These are phyloP conservation scores for Pyracantha coccinea DNA, from an alignment of 331 rosid genomes.

Conservation along the genomic window DNA sequence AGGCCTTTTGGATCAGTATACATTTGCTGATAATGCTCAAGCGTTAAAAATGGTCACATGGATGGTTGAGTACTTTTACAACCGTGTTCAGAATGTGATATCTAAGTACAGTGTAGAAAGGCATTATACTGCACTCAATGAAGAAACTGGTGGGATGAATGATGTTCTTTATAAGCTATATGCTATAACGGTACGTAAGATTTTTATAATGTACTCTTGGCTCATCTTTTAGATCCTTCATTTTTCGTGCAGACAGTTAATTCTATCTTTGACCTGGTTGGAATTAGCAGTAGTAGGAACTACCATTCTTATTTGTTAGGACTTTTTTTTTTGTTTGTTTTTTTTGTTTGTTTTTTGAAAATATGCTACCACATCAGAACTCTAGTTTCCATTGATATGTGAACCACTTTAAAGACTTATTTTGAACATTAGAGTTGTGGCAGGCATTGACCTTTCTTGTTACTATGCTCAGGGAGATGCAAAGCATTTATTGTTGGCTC, in stretches of 20 bases:
- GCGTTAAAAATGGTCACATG: constrained; percentile 56
- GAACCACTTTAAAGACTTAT: neutral
- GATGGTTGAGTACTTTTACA: constrained; percentile 90
- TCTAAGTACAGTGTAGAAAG: constrained; percentile 34
- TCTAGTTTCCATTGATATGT: neutral
- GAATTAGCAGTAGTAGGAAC: neutral
- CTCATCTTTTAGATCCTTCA: neutral
- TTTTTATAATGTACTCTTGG: neutral
- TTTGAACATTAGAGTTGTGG: constrained; percentile 12
- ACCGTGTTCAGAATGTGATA: constrained; percentile 62
- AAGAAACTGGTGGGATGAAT: constrained; percentile 94
- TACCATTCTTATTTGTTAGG: neutral
- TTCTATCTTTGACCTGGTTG: neutral
- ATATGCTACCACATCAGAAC: neutral
- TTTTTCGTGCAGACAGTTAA: neutral
- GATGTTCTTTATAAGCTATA: constrained; percentile 76
- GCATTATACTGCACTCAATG: constrained; percentile 50
- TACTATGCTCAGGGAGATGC: constrained; percentile 45
- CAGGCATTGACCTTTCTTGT: constrained; percentile 11
- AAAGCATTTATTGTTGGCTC: constrained; percentile 72
- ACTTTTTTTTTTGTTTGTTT: too few species aligned
- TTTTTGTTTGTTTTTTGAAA: neutral
- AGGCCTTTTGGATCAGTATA: constrained; percentile 76
- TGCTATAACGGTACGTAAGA: constrained; percentile 47
- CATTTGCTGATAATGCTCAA: constrained; percentile 42